Evolutionary conservation across 2,329 filamentous ascomycete species (phyloP), one percentile per base, ranked within the genome.

Genomic region (Aureobasidium sp.): DNA sequence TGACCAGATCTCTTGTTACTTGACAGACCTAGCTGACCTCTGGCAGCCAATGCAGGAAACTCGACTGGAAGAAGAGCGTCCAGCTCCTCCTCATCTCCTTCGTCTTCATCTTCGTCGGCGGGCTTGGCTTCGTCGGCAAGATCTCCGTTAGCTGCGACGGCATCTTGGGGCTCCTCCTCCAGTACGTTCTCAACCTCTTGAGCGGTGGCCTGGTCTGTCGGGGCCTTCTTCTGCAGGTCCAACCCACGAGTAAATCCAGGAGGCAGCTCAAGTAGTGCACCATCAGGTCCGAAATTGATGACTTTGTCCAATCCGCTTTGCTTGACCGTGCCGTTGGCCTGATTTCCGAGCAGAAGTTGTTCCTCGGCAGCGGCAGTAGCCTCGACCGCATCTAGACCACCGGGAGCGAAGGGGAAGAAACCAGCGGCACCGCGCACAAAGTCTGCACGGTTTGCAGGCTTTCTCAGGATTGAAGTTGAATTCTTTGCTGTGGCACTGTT

Each of bases 401-500:
- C 92, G 0, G 93, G 93, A 0, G 91, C 87, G 74, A 97, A 96
- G 0, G 93, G 93, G 62, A 96, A 95, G 76, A 95, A 96, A 0
- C 93, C 93, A 8, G 92, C 90, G 37, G 89, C 92, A 15, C 94
- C 94, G 63, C 93, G 83, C 13, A 97, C 92, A 73, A 97, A 96
- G 53, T 97, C 92, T 31, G 89, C 90, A 64, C 89, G 84, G 61
- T 85, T 86, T 15, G 90, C 93, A 3, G 93, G 93, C 70, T 95
- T 95, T 47, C 94, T 84, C 17, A 89, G 78, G 42, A 96, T 79
- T 5, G 91, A 96, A 0, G 92, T 97, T 2, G 91, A 96, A 70
- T 95, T 96, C 75, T 96, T 99, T 50, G 91, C 93, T 17, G 89
- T 96, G 17, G 89, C 90, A 68, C 88, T 95, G 68, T 86, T 89